A percentile compares a stretch with the other conserved stretches of the same genome.
Conservation (phyloP, 371 early-diverging fungal species). For the Scutellospora calospora region DNA sequence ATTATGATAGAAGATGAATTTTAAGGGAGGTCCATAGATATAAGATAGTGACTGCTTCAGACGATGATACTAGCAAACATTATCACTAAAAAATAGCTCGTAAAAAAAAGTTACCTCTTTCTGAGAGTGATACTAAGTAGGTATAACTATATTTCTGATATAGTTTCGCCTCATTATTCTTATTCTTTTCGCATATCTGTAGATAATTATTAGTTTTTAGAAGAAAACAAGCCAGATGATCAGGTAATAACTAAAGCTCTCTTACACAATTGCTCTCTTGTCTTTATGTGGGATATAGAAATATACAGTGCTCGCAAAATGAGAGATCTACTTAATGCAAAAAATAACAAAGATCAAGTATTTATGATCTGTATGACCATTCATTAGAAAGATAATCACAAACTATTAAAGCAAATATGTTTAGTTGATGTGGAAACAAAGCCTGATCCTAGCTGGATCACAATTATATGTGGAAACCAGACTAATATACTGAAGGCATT, state of each 20-base stretch:
- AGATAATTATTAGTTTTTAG: constrained; percentile 20
- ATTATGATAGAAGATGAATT: not conserved
- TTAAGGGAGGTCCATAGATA: not conserved
- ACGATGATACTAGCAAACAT: not conserved
- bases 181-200: constrained; percentile 20
- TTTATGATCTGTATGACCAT: constrained; percentile 20
- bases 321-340: constrained; percentile 10
- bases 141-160: constrained; percentile 15
- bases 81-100: too few species aligned
- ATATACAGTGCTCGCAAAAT: constrained; percentile 11
- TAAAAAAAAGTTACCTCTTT: constrained; percentile 3
- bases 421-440: not conserved
- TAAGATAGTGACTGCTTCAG: not conserved
- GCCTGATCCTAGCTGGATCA: not conserved
- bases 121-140: constrained; percentile 7
- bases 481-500: too few species aligned
- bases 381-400: constrained; percentile 10
- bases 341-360: constrained; percentile 9
- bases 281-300: constrained; percentile 22
- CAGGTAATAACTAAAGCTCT: too few species aligned
- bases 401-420: constrained; percentile 10
- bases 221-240: too few species aligned
- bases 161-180: constrained; percentile 6
- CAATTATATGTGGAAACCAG: constrained; percentile 26
- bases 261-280: not conserved